Evolutionary conservation across 768 basidiomycete species (phyloP), one percentile per base, ranked within the genome.

Genomic region (Podaxis rugospora): DNA sequence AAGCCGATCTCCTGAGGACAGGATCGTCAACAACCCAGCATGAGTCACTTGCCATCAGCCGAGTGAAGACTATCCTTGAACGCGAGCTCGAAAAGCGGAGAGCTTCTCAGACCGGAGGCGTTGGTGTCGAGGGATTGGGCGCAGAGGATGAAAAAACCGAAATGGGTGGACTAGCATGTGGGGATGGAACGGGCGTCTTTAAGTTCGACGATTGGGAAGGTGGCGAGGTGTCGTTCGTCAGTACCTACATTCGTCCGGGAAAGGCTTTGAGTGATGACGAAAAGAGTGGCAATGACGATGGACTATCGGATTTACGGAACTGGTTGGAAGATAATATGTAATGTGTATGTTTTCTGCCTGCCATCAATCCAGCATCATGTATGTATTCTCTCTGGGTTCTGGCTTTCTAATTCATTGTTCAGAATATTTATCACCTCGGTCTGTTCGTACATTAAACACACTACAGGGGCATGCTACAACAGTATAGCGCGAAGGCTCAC

Each of bases 131-230:
- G 69, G 84, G 86, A 39, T 72, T 93, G 2, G 92, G 90, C 1
- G 87, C 77, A 9, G 89, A 91, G 58, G 88, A 83, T 5, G 83
- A 83, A 63, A 72, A 76, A 35, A 75, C 82, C 3, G 89, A 90
- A 54, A 73, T 89, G 73, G 90, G 88, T 37, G 91, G 92, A 0
- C 71, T 94, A 57, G 90, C 93, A 52, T 90, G 88, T 67, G 79
- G 73, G 57, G 72, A 75, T 35, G 76, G 77, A 27, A 81, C 78
- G 13, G 81, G 79, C 0, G 63, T 74, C 18, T 94, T 94, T 77
- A 86, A 77, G 65, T 93, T 93, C 66, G 80, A 79, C 2, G 85
- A 88, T 46, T 94, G 92, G 92, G 92, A 93, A 65, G 92, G 90
- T 2, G 92, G 92, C 6, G 86, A 91, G n/a, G 75, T 92, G 18